These are phyloP conservation scores for Colletotrichum tanaceti DNA, from an alignment of 2,329 filamentous ascomycete genomes.

Conservation along the genomic window DNA sequence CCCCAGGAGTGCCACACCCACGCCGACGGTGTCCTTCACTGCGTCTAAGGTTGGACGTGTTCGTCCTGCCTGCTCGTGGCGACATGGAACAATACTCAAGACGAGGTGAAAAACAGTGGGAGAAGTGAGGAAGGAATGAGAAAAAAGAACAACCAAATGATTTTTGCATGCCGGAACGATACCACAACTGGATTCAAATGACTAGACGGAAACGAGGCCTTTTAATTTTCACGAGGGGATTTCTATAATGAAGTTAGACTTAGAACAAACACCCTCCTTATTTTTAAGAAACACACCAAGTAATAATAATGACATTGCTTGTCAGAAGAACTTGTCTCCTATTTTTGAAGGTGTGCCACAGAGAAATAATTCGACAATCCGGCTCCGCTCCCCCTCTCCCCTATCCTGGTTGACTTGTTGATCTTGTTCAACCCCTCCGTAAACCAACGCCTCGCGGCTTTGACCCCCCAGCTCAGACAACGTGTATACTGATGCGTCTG, in stretches of 20 bases:
- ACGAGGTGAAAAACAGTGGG: neutral
- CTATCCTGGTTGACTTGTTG: neutral
- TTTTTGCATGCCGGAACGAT: slow-evolving; percentile 35
- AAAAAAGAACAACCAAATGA: neutral
- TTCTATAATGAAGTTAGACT: slow-evolving; percentile 31
- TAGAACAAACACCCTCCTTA: slow-evolving; percentile 35
- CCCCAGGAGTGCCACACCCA: slow-evolving; percentile 63
- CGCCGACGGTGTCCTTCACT: slow-evolving; percentile 52
- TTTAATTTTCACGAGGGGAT: slow-evolving; percentile 11
- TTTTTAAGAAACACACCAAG: slow-evolving; percentile 6
- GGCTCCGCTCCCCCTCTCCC: neutral
- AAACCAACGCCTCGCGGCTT: neutral
- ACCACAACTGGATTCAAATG: slow-evolving; percentile 20
- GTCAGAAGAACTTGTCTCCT: slow-evolving; percentile 15
- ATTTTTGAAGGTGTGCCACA: neutral
- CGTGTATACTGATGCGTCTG: slow-evolving; percentile 1
- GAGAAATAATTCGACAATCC: neutral
- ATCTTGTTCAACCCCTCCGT: neutral
- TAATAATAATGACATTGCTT: slow-evolving; percentile 35
- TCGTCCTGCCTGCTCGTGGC: too few species aligned
- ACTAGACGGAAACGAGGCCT: slow-evolving; percentile 18
- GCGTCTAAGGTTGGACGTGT: slow-evolving; percentile 23
- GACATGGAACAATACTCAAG: neutral
- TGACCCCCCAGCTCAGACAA: neutral
- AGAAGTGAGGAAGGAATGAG: slow-evolving; percentile 2